phyloP scores from a whole-genome alignment of 2,329 filamentous ascomycete genomes.

The Clarireedia paspali region DNA sequence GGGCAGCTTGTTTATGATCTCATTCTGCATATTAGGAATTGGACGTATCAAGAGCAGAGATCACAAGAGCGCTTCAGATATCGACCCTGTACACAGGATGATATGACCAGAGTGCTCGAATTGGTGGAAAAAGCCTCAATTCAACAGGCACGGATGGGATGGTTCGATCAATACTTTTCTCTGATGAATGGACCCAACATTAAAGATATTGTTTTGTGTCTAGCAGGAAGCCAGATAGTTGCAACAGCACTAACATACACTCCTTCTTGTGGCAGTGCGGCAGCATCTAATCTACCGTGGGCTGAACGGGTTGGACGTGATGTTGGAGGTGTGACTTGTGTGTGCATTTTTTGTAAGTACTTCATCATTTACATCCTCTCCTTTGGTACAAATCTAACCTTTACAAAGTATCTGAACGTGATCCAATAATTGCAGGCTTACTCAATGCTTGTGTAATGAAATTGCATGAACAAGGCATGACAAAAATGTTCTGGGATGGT shows the following conservation, averaged over 20 bases:
- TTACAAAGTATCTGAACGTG: conserved; percentile 24
- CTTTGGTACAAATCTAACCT: conserved; percentile 8
- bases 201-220: conserved; percentile 46
- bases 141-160: conserved; percentile 43
- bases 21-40: conserved; percentile 44
- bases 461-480: conserved; percentile 43
- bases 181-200: conserved; percentile 41
- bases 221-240: conserved; percentile 41
- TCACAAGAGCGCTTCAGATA: conserved; percentile 34
- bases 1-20: conserved; percentile 47
- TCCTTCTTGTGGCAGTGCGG: conserved; percentile 38
- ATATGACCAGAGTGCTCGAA: conserved; percentile 40
- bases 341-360: conserved; percentile 47
- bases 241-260: conserved; percentile 48
- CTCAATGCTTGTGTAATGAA: conserved; percentile 44
- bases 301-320: conserved; percentile 40
- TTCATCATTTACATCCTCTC: background rate
- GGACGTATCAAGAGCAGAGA: conserved; percentile 32
- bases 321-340: conserved; percentile 52
- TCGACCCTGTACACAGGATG: conserved; percentile 26
- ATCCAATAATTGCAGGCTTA: conserved; percentile 45
- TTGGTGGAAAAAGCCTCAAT: conserved; percentile 43
- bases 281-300: conserved; percentile 48
- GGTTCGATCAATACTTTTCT: conserved; percentile 52
- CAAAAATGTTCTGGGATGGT: conserved; percentile 47